Evolutionary conservation across 2,329 filamentous ascomycete genomes (phyloP).

Genomic region (Phaeomoniella chlamydospora): DNA sequence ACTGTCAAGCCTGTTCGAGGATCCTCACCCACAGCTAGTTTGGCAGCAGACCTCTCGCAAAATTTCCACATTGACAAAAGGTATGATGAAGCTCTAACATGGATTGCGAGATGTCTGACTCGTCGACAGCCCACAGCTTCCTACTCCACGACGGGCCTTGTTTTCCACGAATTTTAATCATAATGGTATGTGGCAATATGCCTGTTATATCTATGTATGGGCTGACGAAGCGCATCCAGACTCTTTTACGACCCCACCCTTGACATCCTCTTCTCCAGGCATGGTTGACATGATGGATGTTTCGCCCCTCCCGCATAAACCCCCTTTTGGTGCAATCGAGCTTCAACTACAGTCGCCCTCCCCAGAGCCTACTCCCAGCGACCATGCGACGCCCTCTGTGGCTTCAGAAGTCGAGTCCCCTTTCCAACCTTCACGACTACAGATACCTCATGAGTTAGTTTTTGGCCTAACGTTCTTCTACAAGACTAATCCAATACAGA

Average conservation of each 20-base stretch:
- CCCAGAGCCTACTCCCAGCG: slow-evolving; percentile 37
- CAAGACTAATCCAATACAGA: slow-evolving; percentile 23
- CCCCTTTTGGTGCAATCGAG: slow-evolving; percentile 47
- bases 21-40: slow-evolving; percentile 78
- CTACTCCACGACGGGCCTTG: slow-evolving; percentile 69
- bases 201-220: slow-evolving; percentile 17
- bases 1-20: slow-evolving; percentile 61
- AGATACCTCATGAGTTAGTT: slow-evolving; percentile 7
- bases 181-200: slow-evolving; percentile 20
- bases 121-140: slow-evolving; percentile 62
- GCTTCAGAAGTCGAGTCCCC: slow-evolving; percentile 5
- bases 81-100: slow-evolving; percentile 36
- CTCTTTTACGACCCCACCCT: slow-evolving; percentile 67
- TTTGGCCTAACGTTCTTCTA: slow-evolving; percentile 7
- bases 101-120: too few species aligned
- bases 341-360: slow-evolving; percentile 61
- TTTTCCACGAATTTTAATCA: slow-evolving; percentile 55
- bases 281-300: slow-evolving; percentile 76
- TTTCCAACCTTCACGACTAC: slow-evolving; percentile 1
- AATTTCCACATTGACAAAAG: slow-evolving; percentile 95
- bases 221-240: slow-evolving; percentile 35
- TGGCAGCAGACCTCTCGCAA: slow-evolving; percentile 88
- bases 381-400: slow-evolving; percentile 16
- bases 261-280: slow-evolving; percentile 71
- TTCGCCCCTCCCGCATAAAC: slow-evolving; percentile 83